phyloP scores from a whole-genome alignment of 352 stramenopile genomes.

The Hyaloperonospora brassicae region DNA sequence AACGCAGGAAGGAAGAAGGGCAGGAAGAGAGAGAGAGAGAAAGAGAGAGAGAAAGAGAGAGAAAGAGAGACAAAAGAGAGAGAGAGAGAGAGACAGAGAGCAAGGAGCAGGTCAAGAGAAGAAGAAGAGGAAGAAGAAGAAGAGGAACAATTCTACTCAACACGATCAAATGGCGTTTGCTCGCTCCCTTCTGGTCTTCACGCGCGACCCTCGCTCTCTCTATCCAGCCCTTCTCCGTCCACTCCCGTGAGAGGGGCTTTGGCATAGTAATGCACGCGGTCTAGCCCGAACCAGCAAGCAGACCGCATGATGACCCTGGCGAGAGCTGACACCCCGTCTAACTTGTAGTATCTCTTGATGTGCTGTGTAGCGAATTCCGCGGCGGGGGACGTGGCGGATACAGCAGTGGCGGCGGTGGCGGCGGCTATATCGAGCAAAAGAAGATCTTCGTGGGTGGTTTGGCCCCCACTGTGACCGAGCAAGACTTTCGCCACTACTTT shows the following conservation, averaged over 20 bases:
- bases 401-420: constrained; percentile 7
- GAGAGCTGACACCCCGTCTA: constrained; percentile 11
- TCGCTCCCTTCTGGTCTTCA: constrained; percentile 20
- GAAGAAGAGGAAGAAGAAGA: constrained; percentile 22
- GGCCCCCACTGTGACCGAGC: constrained; percentile 74
- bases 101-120: constrained; percentile 14
- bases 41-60: constrained; percentile 17
- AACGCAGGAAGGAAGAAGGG: constrained; percentile 20
- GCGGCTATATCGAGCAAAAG: constrained; percentile 60
- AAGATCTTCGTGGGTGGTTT: constrained; percentile 92
- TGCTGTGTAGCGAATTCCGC: constrained; percentile 34
- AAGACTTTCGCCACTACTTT: constrained; percentile 90
- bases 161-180: constrained; percentile 30
- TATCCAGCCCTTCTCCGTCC: constrained; percentile 27
- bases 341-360: constrained; percentile 15
- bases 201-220: constrained; percentile 27
- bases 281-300: constrained; percentile 10
- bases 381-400: constrained; percentile 25
- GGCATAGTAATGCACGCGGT: constrained; percentile 11
- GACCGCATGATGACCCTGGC: constrained; percentile 4
- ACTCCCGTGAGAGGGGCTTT: constrained; percentile 22
- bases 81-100: constrained; percentile 9
- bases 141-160: constrained; percentile 32
- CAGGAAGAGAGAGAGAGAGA: constrained; percentile 28
- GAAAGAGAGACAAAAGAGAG: constrained; percentile 18